phyloP scores from a whole-genome alignment of 2,329 filamentous ascomycete species.

The Whalleya microplaca region DNA sequence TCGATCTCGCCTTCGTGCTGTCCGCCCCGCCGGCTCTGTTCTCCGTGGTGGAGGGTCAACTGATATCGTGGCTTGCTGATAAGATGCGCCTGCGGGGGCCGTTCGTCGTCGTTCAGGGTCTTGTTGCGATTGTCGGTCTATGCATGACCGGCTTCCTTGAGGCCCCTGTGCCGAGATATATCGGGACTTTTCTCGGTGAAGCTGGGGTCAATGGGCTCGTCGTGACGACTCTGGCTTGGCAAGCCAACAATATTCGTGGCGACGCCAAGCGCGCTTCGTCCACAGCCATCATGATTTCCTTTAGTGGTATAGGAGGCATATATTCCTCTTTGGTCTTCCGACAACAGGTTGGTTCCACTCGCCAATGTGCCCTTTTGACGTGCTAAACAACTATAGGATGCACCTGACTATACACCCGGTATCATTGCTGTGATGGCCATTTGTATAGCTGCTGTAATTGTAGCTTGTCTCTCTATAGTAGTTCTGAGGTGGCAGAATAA shows the following conservation, averaged over 20 bases:
- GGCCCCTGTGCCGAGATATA: conserved; percentile 23
- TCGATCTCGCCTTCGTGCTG: conserved; percentile 36
- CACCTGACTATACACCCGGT: conserved; percentile 22
- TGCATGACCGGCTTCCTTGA: conserved; percentile 30
- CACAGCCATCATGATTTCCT: conserved; percentile 22
- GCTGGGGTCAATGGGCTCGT: conserved; percentile 37
- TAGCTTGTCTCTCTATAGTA: conserved; percentile 22
- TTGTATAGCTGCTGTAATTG: conserved; percentile 23
- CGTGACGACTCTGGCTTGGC: conserved; percentile 34
- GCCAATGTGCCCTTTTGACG: background rate
- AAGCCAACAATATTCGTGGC: conserved; percentile 39
- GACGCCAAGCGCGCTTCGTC: conserved; percentile 29
- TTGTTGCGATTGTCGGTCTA: conserved; percentile 27
- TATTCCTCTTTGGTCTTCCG: conserved; percentile 27
- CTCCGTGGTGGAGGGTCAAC: conserved; percentile 38
- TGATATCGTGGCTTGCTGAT: conserved; percentile 39
- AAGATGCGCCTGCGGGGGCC: conserved; percentile 30
- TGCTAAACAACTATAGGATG: conserved; percentile 14
- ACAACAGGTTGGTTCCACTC: conserved; percentile 20
- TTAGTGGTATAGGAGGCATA: conserved; percentile 26
- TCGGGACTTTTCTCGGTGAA: conserved; percentile 38
- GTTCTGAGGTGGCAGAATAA: conserved; percentile 15
- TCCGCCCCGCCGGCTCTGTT: conserved; percentile 42
- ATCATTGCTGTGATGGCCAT: conserved; percentile 30
- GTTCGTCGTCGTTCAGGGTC: conserved; percentile 24